These are phyloP conservation scores for Schizochytrium sp. DNA, from an alignment of 108 stramenopile genomes.

Conservation along the genomic window DNA sequence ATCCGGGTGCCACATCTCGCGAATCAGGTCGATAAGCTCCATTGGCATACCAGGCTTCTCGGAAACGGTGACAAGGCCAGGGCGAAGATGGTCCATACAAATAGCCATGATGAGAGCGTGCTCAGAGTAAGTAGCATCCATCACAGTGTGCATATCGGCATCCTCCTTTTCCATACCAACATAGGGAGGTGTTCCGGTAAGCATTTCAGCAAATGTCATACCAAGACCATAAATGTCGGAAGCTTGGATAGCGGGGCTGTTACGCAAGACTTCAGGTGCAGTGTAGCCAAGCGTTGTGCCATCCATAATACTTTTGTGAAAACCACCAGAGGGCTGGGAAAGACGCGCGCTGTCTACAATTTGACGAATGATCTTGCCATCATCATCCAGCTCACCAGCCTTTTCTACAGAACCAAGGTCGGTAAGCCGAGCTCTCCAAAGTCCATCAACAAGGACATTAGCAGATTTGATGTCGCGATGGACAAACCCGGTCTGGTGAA, in stretches of 20 bases:
- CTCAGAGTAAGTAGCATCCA: slow-evolving; percentile 56
- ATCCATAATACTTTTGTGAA: slow-evolving; percentile 51
- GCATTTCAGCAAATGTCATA: slow-evolving; percentile 57
- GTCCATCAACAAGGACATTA: slow-evolving; percentile 12
- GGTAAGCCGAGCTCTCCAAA: slow-evolving; percentile 40
- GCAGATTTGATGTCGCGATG: slow-evolving; percentile 60
- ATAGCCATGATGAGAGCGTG: slow-evolving; percentile 56
- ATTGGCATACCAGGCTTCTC: slow-evolving; percentile 49
- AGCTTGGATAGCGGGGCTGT: slow-evolving; percentile 46
- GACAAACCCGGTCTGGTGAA: slow-evolving; percentile 42
- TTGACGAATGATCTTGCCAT: background rate
- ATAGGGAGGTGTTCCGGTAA: slow-evolving; percentile 43
- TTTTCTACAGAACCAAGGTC: slow-evolving; percentile 35
- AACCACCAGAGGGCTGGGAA: slow-evolving; percentile 41
- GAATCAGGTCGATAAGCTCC: slow-evolving; percentile 54
- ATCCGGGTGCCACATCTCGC: slow-evolving; percentile 46
- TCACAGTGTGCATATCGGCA: slow-evolving; percentile 59
- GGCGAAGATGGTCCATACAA: slow-evolving; percentile 41
- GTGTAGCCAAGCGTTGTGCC: slow-evolving; percentile 57
- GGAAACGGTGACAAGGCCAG: slow-evolving; percentile 38
- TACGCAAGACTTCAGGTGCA: slow-evolving; percentile 49
- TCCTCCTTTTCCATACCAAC: slow-evolving; percentile 60
- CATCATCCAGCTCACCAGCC: slow-evolving; percentile 26
- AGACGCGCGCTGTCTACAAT: slow-evolving; percentile 4
- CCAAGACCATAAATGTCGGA: slow-evolving; percentile 40